phyloP scores from a whole-genome alignment of 2,329 filamentous ascomycete genomes.

The Aspergillus hiratsukae region DNA sequence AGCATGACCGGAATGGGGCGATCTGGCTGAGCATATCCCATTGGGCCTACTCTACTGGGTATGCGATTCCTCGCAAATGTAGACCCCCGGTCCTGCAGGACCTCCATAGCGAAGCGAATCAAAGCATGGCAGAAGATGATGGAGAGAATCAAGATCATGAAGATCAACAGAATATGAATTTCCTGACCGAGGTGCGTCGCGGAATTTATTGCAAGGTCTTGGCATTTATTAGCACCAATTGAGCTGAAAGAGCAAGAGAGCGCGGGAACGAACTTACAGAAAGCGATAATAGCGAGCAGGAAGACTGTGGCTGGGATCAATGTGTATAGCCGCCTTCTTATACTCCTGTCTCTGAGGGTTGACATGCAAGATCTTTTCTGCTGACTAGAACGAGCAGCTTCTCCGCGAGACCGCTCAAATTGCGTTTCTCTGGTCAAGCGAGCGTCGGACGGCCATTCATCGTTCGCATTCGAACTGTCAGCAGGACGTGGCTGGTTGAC shows the following conservation, averaged over 20 bases:
- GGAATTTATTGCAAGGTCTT: constrained; percentile 70
- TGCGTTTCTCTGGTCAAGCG: constrained; percentile 2
- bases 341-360: constrained; percentile 50
- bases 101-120: constrained; percentile 66
- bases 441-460: not conserved
- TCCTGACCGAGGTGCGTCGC: constrained; percentile 62
- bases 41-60: constrained; percentile 50
- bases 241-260: not conserved
- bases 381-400: constrained; percentile 3
- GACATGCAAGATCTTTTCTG: constrained; percentile 24
- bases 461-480: not conserved
- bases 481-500: constrained; percentile 2
- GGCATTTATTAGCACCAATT: constrained; percentile 7
- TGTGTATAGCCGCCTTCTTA: constrained; percentile 54
- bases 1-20: constrained; percentile 74
- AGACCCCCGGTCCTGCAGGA: constrained; percentile 43
- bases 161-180: constrained; percentile 74
- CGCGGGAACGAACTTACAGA: constrained; percentile 54
- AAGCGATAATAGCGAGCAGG: constrained; percentile 53
- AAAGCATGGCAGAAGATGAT: constrained; percentile 79
- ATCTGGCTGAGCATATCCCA: constrained; percentile 65
- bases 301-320: constrained; percentile 64
- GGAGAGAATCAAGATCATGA: constrained; percentile 68
- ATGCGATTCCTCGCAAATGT: constrained; percentile 33
- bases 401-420: constrained; percentile 5